Evolutionary conservation across 257 asterid species (phyloP).

Genomic region (Lycium barbarum): DNA sequence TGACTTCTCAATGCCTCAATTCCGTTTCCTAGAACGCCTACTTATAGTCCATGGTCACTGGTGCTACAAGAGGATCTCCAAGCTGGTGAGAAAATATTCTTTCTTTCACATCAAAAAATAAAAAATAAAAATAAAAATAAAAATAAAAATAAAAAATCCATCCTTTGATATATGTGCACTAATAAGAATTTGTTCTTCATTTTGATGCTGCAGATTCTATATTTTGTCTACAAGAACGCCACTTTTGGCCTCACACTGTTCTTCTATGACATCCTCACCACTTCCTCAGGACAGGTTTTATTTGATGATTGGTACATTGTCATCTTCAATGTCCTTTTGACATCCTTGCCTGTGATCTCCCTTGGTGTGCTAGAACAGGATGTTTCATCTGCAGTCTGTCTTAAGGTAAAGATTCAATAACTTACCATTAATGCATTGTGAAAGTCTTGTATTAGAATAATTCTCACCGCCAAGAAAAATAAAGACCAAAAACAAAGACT

Average conservation of each 20-base stretch:
- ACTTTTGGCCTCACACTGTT: constrained; percentile 94
- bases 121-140: too few relatives aligned
- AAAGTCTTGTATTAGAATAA: neutral
- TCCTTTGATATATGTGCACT: neutral
- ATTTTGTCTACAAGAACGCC: constrained; percentile 97
- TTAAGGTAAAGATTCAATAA: constrained; percentile 66
- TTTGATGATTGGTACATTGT: constrained; percentile 95
- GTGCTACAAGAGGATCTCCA: constrained; percentile 98
- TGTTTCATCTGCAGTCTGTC: constrained; percentile 94
- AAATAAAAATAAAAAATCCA: too few relatives aligned
- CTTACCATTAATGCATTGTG: neutral
- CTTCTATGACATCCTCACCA: constrained; percentile 94
- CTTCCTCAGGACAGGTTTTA: constrained; percentile 91
- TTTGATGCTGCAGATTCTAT: constrained; percentile 74
- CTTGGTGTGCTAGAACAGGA: constrained; percentile 98
- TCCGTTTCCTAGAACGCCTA: constrained; percentile 94
- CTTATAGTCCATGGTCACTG: constrained; percentile 97
- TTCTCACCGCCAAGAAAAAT: neutral
- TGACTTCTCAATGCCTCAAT: constrained; percentile 95
- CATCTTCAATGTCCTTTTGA: constrained; percentile 88
- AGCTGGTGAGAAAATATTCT: constrained; percentile 65
- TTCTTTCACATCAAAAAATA: neutral
- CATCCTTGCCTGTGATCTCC: constrained; percentile 95
- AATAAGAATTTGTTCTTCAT: constrained; percentile 15
- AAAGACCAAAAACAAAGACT: neutral